A percentile compares a stretch with the other conserved stretches of the same genome.
Conservation (phyloP, 176 grass and related monocot species). For the Leersia perrieri region DNA sequence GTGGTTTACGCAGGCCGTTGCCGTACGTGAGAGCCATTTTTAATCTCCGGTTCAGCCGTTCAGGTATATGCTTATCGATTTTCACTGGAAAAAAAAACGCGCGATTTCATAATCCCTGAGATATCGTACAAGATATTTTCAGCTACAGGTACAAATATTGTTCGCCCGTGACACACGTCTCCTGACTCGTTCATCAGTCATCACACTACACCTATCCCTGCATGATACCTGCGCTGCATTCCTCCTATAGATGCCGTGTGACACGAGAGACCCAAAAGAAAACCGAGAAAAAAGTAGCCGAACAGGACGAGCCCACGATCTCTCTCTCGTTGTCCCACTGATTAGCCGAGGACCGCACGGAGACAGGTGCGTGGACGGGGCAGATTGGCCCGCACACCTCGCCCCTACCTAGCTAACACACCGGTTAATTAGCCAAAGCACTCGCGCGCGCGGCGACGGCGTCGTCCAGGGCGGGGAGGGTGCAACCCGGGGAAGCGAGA, state of each 20-base stretch:
- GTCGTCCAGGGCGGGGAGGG: slow-evolving; percentile 25
- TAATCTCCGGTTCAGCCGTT: not conserved
- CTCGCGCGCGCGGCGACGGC: too few relatives aligned
- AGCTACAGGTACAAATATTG: too few relatives aligned
- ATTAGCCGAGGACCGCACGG: not conserved
- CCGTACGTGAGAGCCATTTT: not conserved
- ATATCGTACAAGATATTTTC: too few relatives aligned
- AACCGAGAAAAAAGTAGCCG: not conserved
- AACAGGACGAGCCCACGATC: not conserved
- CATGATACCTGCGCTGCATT: not conserved
- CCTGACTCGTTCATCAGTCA: not conserved
- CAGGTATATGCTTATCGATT: too few relatives aligned
- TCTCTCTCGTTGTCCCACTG: not conserved
- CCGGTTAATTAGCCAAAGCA: too few relatives aligned
- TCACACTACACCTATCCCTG: not conserved
- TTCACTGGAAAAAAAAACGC: too few relatives aligned
- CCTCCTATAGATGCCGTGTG: not conserved
- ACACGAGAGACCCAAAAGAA: not conserved
- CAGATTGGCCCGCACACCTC: not conserved
- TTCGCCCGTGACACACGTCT: too few relatives aligned
- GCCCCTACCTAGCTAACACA: not conserved
- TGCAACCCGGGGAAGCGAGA: slow-evolving; percentile 16
- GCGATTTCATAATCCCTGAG: too few relatives aligned
- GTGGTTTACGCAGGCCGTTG: too few relatives aligned
- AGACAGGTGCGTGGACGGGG: not conserved